These are phyloP conservation scores for Prunella vulgaris DNA, from an alignment of 257 asterid species.

Conservation along the genomic window DNA sequence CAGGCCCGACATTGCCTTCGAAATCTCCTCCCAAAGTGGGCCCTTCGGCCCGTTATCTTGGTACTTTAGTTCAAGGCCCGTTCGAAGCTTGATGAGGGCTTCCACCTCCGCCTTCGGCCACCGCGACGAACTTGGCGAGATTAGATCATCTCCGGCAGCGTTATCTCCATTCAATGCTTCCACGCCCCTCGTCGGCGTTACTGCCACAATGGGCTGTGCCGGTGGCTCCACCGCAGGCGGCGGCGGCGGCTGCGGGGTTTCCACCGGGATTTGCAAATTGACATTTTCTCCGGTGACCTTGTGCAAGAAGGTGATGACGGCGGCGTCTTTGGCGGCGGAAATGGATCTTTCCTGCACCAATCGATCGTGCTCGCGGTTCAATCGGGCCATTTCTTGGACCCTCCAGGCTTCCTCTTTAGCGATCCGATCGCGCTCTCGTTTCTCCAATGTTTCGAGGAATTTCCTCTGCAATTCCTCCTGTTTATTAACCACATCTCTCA, in stretches of 20 bases:
- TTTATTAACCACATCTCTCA: conserved; percentile 59
- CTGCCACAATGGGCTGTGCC: not conserved
- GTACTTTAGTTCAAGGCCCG: conserved; percentile 62
- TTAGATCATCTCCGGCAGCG: conserved; percentile 27
- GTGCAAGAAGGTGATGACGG: conserved; percentile 67
- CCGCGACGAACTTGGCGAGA: conserved; percentile 51
- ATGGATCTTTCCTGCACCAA: conserved; percentile 72
- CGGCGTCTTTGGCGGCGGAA: conserved; percentile 75
- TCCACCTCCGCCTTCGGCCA: conserved; percentile 95
- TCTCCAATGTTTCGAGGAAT: conserved; percentile 69
- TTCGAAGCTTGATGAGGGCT: conserved; percentile 66
- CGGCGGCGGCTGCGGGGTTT: conserved; percentile 20
- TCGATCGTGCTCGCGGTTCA: conserved; percentile 74
- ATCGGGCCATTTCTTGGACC: conserved; percentile 61
- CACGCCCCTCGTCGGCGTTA: not conserved
- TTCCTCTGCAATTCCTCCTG: conserved; percentile 81
- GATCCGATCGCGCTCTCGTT: conserved; percentile 67
- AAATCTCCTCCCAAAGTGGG: conserved; percentile 93
- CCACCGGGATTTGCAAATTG: conserved; percentile 29
- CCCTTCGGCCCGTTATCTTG: conserved; percentile 90
- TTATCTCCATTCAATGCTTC: conserved; percentile 20
- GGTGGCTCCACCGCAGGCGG: not conserved
- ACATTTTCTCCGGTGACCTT: conserved; percentile 46
- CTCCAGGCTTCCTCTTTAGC: conserved; percentile 88
- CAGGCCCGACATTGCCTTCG: conserved; percentile 52